Conservation (phyloP, 2,329 filamentous ascomycete genomes). For the Colletotrichum gigasporum region DNA sequence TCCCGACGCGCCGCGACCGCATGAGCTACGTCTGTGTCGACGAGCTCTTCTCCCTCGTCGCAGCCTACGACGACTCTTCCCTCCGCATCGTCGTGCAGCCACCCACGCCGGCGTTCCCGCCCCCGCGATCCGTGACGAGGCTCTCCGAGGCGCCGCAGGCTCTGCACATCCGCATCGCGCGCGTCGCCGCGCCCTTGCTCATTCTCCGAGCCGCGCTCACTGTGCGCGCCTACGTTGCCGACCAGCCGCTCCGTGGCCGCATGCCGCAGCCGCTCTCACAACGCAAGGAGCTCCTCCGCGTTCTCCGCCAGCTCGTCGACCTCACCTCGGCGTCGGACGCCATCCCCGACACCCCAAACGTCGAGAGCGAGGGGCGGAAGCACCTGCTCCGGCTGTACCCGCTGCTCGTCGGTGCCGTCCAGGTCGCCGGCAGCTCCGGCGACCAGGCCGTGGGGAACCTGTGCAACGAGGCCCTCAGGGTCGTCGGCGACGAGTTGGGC, state of each 20-base stretch:
- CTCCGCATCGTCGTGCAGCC: constrained; percentile 52
- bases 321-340: constrained; percentile 76
- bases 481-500: constrained; percentile 68
- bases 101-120: constrained; percentile 54
- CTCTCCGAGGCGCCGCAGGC: constrained; percentile 41
- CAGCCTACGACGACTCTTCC: constrained; percentile 54
- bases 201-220: constrained; percentile 84
- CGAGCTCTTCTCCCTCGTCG: constrained; percentile 78
- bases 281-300: constrained; percentile 78
- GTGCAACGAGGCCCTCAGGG: constrained; percentile 68
- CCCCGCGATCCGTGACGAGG: constrained; percentile 23
- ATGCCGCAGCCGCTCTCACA: constrained; percentile 90
- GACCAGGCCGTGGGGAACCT: constrained; percentile 69
- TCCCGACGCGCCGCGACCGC: constrained; percentile 70
- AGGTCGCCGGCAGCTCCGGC: constrained; percentile 63
- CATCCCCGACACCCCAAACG: constrained; percentile 65
- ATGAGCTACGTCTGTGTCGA: constrained; percentile 86
- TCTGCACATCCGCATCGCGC: constrained; percentile 70
- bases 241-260: constrained; percentile 87
- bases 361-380: constrained; percentile 69
- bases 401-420: constrained; percentile 72
- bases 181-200: constrained; percentile 81
- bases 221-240: constrained; percentile 86
- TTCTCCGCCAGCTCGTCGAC: constrained; percentile 72
- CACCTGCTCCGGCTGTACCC: constrained; percentile 87